Evolutionary conservation across 305 asterid species (phyloP).

Genomic region (Solanum aculeatissimum): DNA sequence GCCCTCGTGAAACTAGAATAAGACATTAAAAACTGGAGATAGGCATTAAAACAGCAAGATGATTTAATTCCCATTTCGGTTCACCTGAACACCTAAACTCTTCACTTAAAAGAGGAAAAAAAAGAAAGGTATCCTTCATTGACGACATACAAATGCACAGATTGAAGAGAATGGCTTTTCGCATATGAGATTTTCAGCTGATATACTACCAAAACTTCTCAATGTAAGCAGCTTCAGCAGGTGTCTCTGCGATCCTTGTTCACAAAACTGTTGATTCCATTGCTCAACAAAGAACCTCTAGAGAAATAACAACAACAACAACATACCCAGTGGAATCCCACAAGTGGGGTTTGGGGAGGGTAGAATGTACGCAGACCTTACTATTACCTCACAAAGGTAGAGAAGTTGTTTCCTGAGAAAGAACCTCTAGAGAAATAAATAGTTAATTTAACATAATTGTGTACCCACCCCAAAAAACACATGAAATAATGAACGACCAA

Average conservation of each 20-base stretch:
- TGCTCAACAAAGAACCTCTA: not conserved
- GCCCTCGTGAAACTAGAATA: not conserved
- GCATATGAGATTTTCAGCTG: not conserved
- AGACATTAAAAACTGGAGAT: not conserved
- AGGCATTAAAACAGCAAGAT: not conserved
- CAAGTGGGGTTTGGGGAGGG: no score
- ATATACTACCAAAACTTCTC: not conserved
- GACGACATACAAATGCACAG: not conserved
- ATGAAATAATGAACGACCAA: not conserved
- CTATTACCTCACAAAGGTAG: no score
- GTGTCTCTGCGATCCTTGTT: not conserved
- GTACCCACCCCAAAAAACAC: not conserved
- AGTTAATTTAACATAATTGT: not conserved
- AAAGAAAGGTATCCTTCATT: not conserved
- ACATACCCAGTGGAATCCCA: no score
- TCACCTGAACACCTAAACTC: not conserved
- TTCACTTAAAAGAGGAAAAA: not conserved
- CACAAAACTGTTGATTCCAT: not conserved
- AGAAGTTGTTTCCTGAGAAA: no score
- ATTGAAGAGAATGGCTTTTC: not conserved
- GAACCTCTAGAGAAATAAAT: not conserved
- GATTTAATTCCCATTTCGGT: not conserved
- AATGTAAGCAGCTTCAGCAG: not conserved
- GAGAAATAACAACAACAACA: no score
- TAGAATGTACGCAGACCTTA: no score